These are phyloP conservation scores for Tricholoma furcatifolium DNA, from an alignment of 768 basidiomycete species.

Conservation along the genomic window DNA sequence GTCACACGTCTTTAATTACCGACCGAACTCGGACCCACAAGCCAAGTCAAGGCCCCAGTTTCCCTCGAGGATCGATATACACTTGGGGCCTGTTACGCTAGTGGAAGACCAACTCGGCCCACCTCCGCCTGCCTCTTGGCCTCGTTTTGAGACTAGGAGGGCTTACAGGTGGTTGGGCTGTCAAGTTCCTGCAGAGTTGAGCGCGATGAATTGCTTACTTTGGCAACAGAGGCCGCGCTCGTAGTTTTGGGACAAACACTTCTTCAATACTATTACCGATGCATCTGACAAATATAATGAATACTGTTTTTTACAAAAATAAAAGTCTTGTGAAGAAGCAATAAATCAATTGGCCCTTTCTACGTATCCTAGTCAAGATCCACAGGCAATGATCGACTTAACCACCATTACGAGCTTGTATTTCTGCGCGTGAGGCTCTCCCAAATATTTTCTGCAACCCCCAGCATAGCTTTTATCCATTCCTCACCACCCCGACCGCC, in stretches of 20 bases:
- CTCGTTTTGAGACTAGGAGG: conserved; percentile 60
- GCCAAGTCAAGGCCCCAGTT: conserved; percentile 68
- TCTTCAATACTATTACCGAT: too few species aligned
- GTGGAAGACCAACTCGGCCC: conserved; percentile 55
- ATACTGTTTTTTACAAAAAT: too few species aligned
- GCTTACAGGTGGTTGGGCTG: conserved; percentile 37
- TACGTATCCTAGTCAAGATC: too few species aligned
- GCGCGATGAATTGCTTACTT: conserved; percentile 26
- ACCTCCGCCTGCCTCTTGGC: conserved; percentile 40
- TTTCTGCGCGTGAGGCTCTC: too few species aligned
- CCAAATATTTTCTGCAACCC: too few species aligned
- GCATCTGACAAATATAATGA: too few species aligned
- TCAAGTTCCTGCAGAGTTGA: conserved; percentile 66
- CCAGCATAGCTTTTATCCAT: too few species aligned
- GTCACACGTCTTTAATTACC: neutral
- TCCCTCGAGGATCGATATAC: conserved; percentile 26
- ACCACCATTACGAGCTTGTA: too few species aligned
- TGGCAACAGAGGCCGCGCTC: conserved; percentile 35
- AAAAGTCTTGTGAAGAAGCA: too few species aligned
- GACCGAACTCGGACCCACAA: conserved; percentile 35
- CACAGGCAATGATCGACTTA: too few species aligned
- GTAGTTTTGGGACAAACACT: conserved; percentile 72
- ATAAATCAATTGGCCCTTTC: too few species aligned
- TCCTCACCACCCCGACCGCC: too few species aligned
- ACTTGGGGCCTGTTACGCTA: conserved; percentile 70